These are phyloP conservation scores for Irpex rosettiformis DNA, from an alignment of 1,284 basidiomycete species.

Conservation along the genomic window DNA sequence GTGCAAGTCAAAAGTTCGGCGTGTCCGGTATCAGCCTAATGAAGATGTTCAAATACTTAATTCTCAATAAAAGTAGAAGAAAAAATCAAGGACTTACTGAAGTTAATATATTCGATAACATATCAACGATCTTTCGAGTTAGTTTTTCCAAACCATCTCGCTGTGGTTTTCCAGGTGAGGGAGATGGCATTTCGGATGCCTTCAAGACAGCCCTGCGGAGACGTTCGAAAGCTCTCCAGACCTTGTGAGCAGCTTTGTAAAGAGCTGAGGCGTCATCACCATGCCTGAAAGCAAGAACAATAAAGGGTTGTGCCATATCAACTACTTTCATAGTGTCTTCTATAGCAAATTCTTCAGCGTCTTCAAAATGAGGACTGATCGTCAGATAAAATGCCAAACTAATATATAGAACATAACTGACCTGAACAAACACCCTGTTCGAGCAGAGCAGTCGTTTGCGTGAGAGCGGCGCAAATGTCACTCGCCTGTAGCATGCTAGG, in stretches of 20 bases:
- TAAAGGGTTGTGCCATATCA: not conserved
- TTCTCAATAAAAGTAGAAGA: not conserved
- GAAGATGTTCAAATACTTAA: not conserved
- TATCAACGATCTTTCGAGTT: conserved; percentile 30
- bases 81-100: conserved; percentile 23
- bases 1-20: conserved; percentile 43
- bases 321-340: not conserved
- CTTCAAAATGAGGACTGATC: not conserved
- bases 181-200: conserved; percentile 35
- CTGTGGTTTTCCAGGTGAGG: not conserved
- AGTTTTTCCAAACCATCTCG: conserved; percentile 13
- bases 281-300: not conserved
- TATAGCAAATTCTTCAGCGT: not conserved
- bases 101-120: conserved; percentile 25
- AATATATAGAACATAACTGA: not conserved
- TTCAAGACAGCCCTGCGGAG: conserved; percentile 48
- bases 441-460: not conserved
- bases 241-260: conserved; percentile 31
- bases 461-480: not conserved
- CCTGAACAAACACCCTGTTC: not conserved
- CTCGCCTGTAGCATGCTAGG: not conserved
- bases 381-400: not conserved
- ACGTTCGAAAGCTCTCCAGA: conserved; percentile 57
- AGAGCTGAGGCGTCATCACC: not conserved
- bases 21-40: conserved; percentile 25